Base-by-base conservation (phyloP, 257 asterid species). In the Linaria vulgaris region DNA sequence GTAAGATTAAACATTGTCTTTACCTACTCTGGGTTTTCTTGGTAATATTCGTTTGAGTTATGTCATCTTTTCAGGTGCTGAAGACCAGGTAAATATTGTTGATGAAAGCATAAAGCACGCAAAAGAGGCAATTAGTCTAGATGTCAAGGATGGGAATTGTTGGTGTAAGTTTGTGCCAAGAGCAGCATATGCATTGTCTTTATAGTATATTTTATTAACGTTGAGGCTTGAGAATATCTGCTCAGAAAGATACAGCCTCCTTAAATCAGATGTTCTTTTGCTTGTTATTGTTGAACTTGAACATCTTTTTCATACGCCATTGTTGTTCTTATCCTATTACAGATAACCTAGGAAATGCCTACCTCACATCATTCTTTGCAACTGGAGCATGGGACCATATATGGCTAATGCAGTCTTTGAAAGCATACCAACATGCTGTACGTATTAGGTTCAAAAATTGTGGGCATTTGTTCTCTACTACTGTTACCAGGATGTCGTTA, bases 381-480 rank as follows among this genome's bases (percentile, higher is more conserved):
- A 83, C 88, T 67, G 97, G 95, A 78, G 83, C 94, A 12, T 83
- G 96, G 99, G 94, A 92, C 71, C 89, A 82, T 70, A 75, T 72
- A 64, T 83, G 79, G 79, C 91, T 92, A 66, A 75, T 71, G 69
- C 95, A 85, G 66, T 83, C 96, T 22, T 67, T 92, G 72, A 92
- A 89, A 82, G 90, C 99, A 6, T 92, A 92, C 81, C 97, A 92
- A 73, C 95, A 89, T 73, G 99, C 96, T 78, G 99, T 92, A 72
- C 51, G 97, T 83, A 64, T 62, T 55, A 47, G 38, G 45, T 67
- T 59, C 24, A 46, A 24, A 50, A 16, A 34, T 59, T 19, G 23
- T 66, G 46, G 50, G 53, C 60, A 20, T 72, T 55, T 37, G 20
- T 21, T 64, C 21, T 62, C 49, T 53, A 51, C 48, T 57, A 65